A percentile compares a stretch with the other conserved stretches of the same genome.
Evolutionary conservation across 2,329 filamentous ascomycete species (phyloP).

Genomic region (Exophiala phaeomuriformis): DNA sequence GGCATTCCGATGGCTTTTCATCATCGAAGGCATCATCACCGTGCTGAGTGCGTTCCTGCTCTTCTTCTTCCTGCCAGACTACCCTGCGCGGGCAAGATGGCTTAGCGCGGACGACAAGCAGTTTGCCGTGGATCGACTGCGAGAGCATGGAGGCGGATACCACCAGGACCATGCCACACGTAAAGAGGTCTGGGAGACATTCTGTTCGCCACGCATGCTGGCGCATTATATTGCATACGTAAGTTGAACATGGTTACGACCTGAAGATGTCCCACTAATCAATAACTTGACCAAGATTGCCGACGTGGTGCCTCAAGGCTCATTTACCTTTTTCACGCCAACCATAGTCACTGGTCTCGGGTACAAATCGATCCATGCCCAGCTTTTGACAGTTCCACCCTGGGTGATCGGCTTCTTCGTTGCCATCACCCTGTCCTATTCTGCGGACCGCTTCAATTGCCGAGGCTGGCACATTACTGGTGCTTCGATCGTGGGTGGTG

Average conservation of each 20-base stretch:
- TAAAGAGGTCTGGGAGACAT: slow-evolving; percentile 15
- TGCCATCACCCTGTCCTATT: slow-evolving; percentile 37
- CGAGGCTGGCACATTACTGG: slow-evolving; percentile 47
- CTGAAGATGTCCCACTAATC: neutral
- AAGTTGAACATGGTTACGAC: no score
- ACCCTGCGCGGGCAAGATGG: slow-evolving; percentile 40
- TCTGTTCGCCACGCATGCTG: slow-evolving; percentile 22
- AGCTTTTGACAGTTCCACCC: slow-evolving; percentile 60
- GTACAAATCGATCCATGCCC: slow-evolving; percentile 51
- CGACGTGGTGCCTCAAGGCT: slow-evolving; percentile 23
- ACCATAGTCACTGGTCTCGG: slow-evolving; percentile 50
- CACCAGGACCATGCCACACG: slow-evolving; percentile 18
- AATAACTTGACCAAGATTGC: slow-evolving; percentile 11
- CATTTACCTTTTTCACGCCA: slow-evolving; percentile 41
- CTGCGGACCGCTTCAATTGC: neutral
- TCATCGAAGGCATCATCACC: slow-evolving; percentile 31
- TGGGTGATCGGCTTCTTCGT: slow-evolving; percentile 55
- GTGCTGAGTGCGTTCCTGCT: slow-evolving; percentile 33
- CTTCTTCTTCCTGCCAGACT: slow-evolving; percentile 40
- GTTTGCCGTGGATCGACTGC: slow-evolving; percentile 39
- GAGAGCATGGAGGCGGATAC: slow-evolving; percentile 35
- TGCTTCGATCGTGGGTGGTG: slow-evolving; percentile 46
- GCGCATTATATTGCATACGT: slow-evolving; percentile 25
- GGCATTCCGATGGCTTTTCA: slow-evolving; percentile 38
- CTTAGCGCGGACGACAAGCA: slow-evolving; percentile 38